Base-by-base conservation (phyloP, 129 eudicot genomes). In the Pittosporum tobira region DNA sequence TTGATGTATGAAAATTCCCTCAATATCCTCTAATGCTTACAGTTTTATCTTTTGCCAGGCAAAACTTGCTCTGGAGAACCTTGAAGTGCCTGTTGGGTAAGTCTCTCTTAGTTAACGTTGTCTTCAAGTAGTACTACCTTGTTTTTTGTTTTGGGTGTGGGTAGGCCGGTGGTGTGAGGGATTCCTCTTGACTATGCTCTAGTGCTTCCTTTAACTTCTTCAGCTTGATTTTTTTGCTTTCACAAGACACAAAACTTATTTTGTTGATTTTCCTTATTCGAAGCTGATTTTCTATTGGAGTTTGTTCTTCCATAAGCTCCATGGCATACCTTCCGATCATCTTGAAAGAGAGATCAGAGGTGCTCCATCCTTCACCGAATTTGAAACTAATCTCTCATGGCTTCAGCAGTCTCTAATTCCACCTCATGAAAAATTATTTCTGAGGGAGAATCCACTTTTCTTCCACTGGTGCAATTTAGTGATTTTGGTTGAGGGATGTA, bases 41-140 rank as follows among this genome's bases (percentile, higher is more conserved):
- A 43, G 14, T 30, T 36, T 66, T 58, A 37, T 53, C 28, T 70
- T 60, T 69, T 71, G 46, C 46, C 77, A 87, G 85, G 96, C 98
- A 63, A 79, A 83, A 68, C 78, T 63, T 64, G 98, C 98, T 16
- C 57, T 91, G 68, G 81, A 80, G 68, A 67, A 72, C 69, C 90
- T 91, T 61, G 98, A 91, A 75, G 98, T 91, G 67, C 98, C 98
- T 47, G 88, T 91, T 7, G 98, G 96, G 91, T 83, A 71, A 64
- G 81, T 44, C 21, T 34, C 66, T 56, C 27, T 6, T 19, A 34
- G 18, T 37, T 10, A 56, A n/a, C 5, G 2, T 3, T 52, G 21
- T 5, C 6, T 27, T 26, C 24, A 52, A 16, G 5, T 29, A 10
- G 6, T 42, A 19, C 26, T 0, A 1, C 4, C 18, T n/a, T 14